Percentiles rank a stretch among this genome's conserved stretches.
phyloP scores from a whole-genome alignment of 164 flowering plant genomes.

The Cinnamomum chago region DNA sequence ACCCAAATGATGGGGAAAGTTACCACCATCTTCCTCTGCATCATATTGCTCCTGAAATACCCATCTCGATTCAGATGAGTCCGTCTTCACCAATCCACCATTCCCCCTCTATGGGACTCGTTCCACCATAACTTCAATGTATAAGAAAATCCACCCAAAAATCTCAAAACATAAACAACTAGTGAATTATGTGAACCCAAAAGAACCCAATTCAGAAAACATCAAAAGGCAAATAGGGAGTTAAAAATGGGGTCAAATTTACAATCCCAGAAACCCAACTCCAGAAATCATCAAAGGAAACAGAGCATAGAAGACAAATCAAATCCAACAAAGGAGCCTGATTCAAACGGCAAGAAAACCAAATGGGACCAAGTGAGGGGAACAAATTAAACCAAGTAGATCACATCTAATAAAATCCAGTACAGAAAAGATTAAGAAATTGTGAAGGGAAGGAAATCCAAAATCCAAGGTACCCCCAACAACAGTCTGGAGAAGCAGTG shows the following conservation, averaged over 20 bases:
- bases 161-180: not conserved
- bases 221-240: not conserved
- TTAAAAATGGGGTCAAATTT: not conserved
- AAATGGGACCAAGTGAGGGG: no score
- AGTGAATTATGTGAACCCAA: not conserved
- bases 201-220: not conserved
- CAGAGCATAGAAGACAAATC: not conserved
- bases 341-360: no score
- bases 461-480: not conserved
- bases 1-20: slow-evolving; percentile 15
- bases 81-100: slow-evolving; percentile 40
- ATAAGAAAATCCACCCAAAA: not conserved
- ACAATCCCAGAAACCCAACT: not conserved
- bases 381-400: no score
- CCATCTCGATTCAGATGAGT: slow-evolving; percentile 83
- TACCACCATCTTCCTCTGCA: slow-evolving; percentile 37
- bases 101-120: slow-evolving; percentile 38
- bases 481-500: no score
- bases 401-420: no score
- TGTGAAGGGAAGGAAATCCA: not conserved
- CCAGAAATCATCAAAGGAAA: not conserved
- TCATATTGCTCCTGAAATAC: slow-evolving; percentile 80
- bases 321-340: no score
- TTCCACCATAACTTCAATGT: slow-evolving; percentile 43
- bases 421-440: no score